Evolutionary conservation across 1,139 yeast genomes (phyloP).

Genomic region (Saccharomyces hybrid): DNA sequence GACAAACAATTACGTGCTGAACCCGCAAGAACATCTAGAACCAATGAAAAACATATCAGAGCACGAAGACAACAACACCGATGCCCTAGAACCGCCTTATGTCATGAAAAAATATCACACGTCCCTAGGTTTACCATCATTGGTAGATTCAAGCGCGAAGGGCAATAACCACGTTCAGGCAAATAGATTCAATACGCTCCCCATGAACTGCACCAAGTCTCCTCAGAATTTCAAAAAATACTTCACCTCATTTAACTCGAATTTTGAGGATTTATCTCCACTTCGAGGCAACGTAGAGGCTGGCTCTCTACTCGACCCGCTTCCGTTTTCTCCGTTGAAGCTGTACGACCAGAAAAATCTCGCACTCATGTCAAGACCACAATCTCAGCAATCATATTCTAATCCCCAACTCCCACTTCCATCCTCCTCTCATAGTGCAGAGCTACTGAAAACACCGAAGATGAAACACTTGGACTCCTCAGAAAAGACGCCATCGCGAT

Average conservation of each 20-base stretch:
- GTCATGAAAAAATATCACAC: conserved; percentile 19
- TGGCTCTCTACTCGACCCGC: conserved; percentile 11
- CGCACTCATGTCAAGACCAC: background rate
- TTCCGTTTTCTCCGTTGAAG: conserved; percentile 1
- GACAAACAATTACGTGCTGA: background rate
- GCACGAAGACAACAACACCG: background rate
- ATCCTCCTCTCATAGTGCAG: conserved; percentile 5
- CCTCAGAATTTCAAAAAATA: conserved; percentile 24
- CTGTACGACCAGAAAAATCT: background rate
- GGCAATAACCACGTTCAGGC: background rate
- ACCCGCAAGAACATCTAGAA: background rate
- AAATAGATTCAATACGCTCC: background rate
- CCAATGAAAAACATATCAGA: background rate
- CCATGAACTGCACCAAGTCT: conserved; percentile 10
- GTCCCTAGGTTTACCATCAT: conserved; percentile 14
- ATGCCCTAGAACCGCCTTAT: conserved; percentile 11
- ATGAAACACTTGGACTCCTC: conserved; percentile 10
- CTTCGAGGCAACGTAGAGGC: conserved; percentile 5
- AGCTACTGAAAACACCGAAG: conserved; percentile 23
- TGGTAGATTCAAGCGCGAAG: conserved; percentile 3
- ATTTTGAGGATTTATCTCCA: conserved; percentile 29
- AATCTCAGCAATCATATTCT: conserved; percentile 1
- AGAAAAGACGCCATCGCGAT: conserved; percentile 21
- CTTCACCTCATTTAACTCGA: conserved; percentile 31
- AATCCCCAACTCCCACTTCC: conserved; percentile 3